Percentiles rank a stretch among this genome's conserved stretches.
Conservation (phyloP, 768 basidiomycete species). For the Panaeolus papilionaceus region DNA sequence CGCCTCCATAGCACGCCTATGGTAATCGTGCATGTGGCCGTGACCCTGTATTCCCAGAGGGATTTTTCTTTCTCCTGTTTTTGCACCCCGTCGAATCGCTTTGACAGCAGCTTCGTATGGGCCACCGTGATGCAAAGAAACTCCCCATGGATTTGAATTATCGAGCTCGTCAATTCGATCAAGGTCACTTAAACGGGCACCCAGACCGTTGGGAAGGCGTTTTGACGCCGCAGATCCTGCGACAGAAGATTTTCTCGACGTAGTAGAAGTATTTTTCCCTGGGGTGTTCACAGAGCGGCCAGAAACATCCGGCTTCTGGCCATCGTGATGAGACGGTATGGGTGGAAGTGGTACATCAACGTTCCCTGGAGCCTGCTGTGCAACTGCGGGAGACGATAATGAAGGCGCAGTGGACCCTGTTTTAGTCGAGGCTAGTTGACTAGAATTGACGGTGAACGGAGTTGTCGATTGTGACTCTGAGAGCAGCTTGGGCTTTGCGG, state of each 20-base stretch:
- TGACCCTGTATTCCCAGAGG: conserved; percentile 31
- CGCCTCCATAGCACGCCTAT: conserved; percentile 30
- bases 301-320: not conserved
- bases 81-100: conserved; percentile 23
- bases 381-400: not conserved
- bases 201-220: conserved; percentile 15
- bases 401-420: not conserved
- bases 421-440: not conserved
- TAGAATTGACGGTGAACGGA: conserved; percentile 12
- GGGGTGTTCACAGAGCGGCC: not conserved
- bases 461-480: conserved; percentile 9
- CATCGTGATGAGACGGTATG: not conserved
- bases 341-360: not conserved
- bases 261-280: conserved; percentile 20
- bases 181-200: conserved; percentile 41
- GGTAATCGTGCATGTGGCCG: conserved; percentile 21
- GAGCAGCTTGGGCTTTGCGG: conserved; percentile 19
- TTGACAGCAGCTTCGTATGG: conserved; percentile 70
- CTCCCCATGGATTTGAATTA: conserved; percentile 73
- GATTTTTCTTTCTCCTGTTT: conserved; percentile 20
- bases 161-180: conserved; percentile 83
- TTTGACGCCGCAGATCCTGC: conserved; percentile 16
- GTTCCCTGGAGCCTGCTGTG: not conserved
- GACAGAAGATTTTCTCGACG: conserved; percentile 29
- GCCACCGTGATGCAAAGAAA: conserved; percentile 68